Evolutionary conservation across 495 filamentous ascomycete species (phyloP), one percentile per base, ranked within the genome.

Genomic region (Letharia columbiana): DNA sequence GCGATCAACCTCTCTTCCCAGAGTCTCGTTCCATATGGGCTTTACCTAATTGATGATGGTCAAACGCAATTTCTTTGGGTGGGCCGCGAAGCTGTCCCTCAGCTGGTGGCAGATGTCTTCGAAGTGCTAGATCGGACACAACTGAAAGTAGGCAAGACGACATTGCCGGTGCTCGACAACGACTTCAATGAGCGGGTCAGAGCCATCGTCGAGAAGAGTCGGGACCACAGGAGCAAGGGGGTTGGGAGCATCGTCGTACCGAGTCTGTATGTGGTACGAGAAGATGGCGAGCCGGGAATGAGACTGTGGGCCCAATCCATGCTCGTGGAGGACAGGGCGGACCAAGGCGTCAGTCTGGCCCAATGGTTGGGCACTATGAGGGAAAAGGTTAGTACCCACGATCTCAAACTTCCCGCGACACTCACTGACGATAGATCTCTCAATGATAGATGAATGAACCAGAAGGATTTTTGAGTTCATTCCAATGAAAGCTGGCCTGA

Each of bases 11-110:
- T 98, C 68, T 91, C 92, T 20, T 94, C 91, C 0, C 89, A 91
- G 71, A 84, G 88, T 41, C 80, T 98, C 56, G 90, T 91, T n/a
- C 84, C 91, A 0, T 96, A 92, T 73, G 94, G 94, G n/a, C 83
- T 98, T 2, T 98, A 98, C 75, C 84, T 98, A 63, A 95, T 98
- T 71, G 95, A 98, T 72, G 94, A 98, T 72, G 92, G 91, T 20
- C 92, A 97, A 74, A 96, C 91, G 20, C 95, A 98, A 73, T 98
- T 98, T 82, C 80, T 98, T 62, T 98, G 95, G 95, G 85, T 98
- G 37, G 94, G 94, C 20, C 84, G 91, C 40, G 92, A 98, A 68
- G 89, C 93, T 0, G 91, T 98, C 10, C 91, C 92, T 3, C 91
- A 96, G 75, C 83, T 98, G 1, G 80, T 97, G 33, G 72, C 80